phyloP scores from a whole-genome alignment of 176 grass and related monocot species.

The Dactylis glomerata region DNA sequence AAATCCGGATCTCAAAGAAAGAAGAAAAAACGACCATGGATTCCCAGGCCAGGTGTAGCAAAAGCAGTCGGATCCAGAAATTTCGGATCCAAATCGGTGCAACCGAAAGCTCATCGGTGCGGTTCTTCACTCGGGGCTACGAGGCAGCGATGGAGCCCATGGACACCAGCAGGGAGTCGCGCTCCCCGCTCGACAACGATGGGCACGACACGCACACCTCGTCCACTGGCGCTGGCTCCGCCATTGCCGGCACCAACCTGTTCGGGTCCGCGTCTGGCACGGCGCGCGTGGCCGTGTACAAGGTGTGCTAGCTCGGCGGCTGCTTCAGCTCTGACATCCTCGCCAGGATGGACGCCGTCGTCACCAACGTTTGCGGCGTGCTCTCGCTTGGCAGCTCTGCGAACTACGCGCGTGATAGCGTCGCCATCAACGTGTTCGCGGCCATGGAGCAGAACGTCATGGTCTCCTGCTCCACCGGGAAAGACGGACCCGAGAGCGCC shows the following conservation, averaged over 20 bases:
- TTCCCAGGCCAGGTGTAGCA: too few relatives aligned
- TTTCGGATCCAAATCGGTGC: too few relatives aligned
- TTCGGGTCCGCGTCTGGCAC: conserved; percentile 76
- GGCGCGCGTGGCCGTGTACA: conserved; percentile 76
- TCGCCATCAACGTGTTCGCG: conserved; percentile 80
- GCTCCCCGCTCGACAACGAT: conserved; percentile 71
- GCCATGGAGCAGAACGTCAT: conserved; percentile 75
- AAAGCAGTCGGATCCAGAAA: too few relatives aligned
- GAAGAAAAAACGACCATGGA: too few relatives aligned
- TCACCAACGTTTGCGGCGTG: conserved; percentile 73
- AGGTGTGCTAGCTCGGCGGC: conserved; percentile 90
- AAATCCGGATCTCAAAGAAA: too few relatives aligned
- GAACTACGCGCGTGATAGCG: conserved; percentile 81
- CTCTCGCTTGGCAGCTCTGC: conserved; percentile 67
- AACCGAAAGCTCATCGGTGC: conserved; percentile 84
- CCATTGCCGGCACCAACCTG: conserved; percentile 47
- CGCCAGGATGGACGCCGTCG: conserved; percentile 70
- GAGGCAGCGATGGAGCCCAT: conserved; percentile 80
- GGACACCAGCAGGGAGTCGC: conserved; percentile 55
- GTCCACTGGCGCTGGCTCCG: conserved; percentile 52
- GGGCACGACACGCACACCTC: conserved; percentile 90
- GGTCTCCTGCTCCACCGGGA: conserved; percentile 82
- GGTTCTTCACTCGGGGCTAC: conserved; percentile 70
- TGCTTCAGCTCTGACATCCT: conserved; percentile 97
- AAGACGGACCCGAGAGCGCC: conserved; percentile 53